Evolutionary conservation across 345 rosid species (phyloP), one percentile per base, ranked within the genome.

Genomic region (Erucastrum elatum): DNA sequence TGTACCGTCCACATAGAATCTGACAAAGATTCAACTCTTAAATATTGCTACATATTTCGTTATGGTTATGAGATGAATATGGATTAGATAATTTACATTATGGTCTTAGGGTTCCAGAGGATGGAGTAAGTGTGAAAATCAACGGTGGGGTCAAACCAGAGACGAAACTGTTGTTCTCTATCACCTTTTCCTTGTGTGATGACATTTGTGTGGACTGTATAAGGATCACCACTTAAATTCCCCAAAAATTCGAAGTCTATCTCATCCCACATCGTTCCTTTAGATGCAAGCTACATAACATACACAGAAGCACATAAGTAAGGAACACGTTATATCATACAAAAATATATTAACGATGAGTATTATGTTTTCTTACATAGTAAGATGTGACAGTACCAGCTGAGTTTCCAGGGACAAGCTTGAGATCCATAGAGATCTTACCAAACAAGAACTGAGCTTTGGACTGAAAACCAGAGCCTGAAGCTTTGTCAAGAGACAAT

Each of bases 201-300:
- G 17, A 84, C 83, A 72, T 87, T 88, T 37, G 89, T 88, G 68
- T 88, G 91, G 21, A 88, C 78, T 75, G 84, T 81, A 79, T 88
- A 85, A 0, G 91, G 91, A 64, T 88, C 87, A 15, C 91, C 91
- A 64, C 87, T 53, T 53, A 82, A 51, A 44, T 88, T 88, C 60
- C 91, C 91, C 76, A 86, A 77, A 81, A 88, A 88, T 70, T 86
- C 89, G 10, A 82, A 83, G 75, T 86, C 91, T 30, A 88, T 84
- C 66, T 88, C 91, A 41, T 88, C 91, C 89, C 90, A 86, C 15
- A 82, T 55, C 6, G 87, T 70, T 71, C 91, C 89, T 70, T 62
- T 53, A 29, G 89, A 86, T 4, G 86, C 78, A 11, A 88, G 17
- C 91, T 88, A 86, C 78, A 61, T 10, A 21, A 61, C 75, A 75